Evolutionary conservation across 331 rosid species (phyloP).

Genomic region (Rosa hybrid): DNA sequence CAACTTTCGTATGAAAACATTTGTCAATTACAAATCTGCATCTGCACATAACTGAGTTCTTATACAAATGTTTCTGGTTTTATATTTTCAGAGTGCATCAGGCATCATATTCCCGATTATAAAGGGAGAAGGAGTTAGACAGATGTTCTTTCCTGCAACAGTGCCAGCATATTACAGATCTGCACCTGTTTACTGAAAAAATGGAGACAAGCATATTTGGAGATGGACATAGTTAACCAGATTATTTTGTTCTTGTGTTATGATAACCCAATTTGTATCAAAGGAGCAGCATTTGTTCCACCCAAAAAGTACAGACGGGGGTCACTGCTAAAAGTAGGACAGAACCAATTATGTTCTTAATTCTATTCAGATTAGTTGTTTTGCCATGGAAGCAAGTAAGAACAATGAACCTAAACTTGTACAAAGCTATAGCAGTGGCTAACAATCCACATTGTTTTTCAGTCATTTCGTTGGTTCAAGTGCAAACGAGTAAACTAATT

Average conservation of each 20-base stretch:
- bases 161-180: conserved; percentile 80
- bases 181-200: conserved; percentile 44
- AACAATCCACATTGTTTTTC: not conserved
- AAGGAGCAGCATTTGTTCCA: not conserved
- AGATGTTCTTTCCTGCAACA: conserved; percentile 70
- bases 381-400: not conserved
- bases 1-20: not conserved
- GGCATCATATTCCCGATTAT: conserved; percentile 76
- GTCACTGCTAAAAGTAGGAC: not conserved
- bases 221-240: not conserved
- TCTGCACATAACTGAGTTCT: not conserved
- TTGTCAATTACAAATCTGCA: not conserved
- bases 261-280: conserved; percentile 4
- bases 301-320: not conserved
- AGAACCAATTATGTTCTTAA: not conserved
- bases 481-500: not conserved
- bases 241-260: not conserved
- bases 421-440: not conserved
- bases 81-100: conserved; percentile 62
- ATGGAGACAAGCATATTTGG: not conserved
- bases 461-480: not conserved
- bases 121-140: conserved; percentile 75
- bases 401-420: not conserved
- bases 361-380: conserved; percentile 1
- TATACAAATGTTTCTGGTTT: not conserved